Evolutionary conservation across 2,329 filamentous ascomycete species (phyloP), one percentile per base, ranked within the genome.

Genomic region (Thelonectria rubi): DNA sequence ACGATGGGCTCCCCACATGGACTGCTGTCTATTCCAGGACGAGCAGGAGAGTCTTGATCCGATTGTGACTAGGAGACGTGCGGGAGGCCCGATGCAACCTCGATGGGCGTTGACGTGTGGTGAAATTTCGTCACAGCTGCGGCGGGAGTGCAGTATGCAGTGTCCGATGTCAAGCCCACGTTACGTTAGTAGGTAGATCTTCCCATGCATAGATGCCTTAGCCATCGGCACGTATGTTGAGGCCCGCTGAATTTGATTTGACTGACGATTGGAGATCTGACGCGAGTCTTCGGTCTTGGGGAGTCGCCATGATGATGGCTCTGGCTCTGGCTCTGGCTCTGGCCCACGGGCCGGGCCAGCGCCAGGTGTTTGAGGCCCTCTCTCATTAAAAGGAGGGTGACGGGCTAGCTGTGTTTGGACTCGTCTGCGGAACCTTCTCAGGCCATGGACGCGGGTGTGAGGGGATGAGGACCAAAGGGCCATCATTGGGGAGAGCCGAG

Each of bases 371-470:
- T 18, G 42, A 45, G 42, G 42, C 42, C 42, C 17, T 45, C 39
- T 11, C 18, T 45, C 18, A 17, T 20, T 20, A 18, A 20, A 20
- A n/a, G n/a, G 8, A n/a, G 3, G 26, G 43, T 14, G 52, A 17
- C 40, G 39, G 60, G 61, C 68, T 69, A 69, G 63, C 62, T 64
- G 42, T 47, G 63, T 61, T 51, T 20, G 48, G 58, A 50, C 42
- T 50, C 52, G 46, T 46, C 60, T 53, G 48, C 32, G 62, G 67
- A 58, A 56, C 46, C 50, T 46, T 45, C 47, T 60, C 32, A 37
- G 32, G 53, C 51, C 42, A 57, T 48, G 39, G 50, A 51, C 50
- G 60, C 63, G 60, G 45, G 24, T 39, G 40, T 43, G 42, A 45
- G 40, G 40, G 20, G 17, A 18, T 12, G 42, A 37, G 20, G 34